These are phyloP conservation scores for Lodderomyces metapsilosis DNA, from an alignment of 1,139 yeast genomes.

Conservation along the genomic window DNA sequence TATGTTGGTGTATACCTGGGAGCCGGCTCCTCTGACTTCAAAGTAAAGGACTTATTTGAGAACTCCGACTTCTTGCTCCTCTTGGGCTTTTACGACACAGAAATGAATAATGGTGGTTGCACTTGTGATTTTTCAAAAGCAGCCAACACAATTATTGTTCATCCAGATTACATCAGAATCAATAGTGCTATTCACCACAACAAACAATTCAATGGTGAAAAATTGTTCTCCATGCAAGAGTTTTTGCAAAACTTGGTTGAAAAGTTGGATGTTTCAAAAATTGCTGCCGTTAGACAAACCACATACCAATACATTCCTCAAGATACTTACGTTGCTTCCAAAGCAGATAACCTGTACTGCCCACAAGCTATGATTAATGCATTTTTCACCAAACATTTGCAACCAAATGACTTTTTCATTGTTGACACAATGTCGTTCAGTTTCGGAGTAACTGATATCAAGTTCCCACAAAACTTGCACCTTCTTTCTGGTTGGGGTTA, in stretches of 20 bases:
- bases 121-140: slow-evolving; percentile 21
- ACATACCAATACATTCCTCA: slow-evolving; percentile 6
- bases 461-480: slow-evolving; percentile 51
- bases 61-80: slow-evolving; percentile 49
- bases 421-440: slow-evolving; percentile 79
- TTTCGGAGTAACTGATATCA: slow-evolving; percentile 65
- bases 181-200: slow-evolving; percentile 23
- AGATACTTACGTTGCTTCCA: slow-evolving; percentile 8
- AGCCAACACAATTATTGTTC: slow-evolving; percentile 26
- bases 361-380: slow-evolving; percentile 30
- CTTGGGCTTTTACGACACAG: slow-evolving; percentile 53
- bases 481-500: slow-evolving; percentile 68
- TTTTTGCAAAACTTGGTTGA: slow-evolving; percentile 17
- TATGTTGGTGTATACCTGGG: slow-evolving; percentile 71
- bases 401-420: slow-evolving; percentile 63
- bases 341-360: slow-evolving; percentile 20
- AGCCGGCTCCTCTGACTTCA: slow-evolving; percentile 21
- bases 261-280: slow-evolving; percentile 7
- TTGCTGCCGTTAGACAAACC: slow-evolving; percentile 6
- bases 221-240: slow-evolving; percentile 23
- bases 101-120: slow-evolving; percentile 52
- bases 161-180: slow-evolving; percentile 35
- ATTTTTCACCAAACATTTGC: slow-evolving; percentile 35
- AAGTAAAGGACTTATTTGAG: slow-evolving; percentile 29
- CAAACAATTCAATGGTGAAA: slow-evolving; percentile 21